Evolutionary conservation across 257 asterid species (phyloP).

Genomic region (Solanum pinnatisectum): DNA sequence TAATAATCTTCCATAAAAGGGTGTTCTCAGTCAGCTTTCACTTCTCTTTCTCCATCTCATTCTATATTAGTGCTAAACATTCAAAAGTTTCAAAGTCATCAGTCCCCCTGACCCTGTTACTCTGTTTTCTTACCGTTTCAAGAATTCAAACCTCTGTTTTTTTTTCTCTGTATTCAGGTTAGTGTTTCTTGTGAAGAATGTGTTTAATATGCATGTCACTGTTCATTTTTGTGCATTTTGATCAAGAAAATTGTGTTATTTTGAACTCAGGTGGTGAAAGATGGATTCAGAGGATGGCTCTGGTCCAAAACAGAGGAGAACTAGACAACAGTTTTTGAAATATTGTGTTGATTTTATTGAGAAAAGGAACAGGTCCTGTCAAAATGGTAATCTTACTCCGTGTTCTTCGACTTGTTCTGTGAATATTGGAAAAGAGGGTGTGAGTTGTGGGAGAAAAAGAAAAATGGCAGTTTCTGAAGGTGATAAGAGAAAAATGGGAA

Average conservation of each 20-base stretch:
- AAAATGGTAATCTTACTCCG: background rate
- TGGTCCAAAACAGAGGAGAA: background rate
- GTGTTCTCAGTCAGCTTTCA: background rate
- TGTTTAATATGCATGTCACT: background rate
- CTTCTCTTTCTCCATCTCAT: background rate
- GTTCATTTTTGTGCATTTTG: background rate
- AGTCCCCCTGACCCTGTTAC: background rate
- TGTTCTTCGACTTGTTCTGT: background rate
- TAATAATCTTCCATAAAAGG: background rate
- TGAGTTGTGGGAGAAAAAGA: background rate
- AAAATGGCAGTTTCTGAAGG: background rate
- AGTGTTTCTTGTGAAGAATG: background rate
- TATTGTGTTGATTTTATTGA: background rate
- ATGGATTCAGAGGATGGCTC: background rate
- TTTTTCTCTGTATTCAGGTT: background rate
- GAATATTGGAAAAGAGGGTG: background rate
- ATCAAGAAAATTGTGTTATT: background rate
- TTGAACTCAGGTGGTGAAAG: background rate
- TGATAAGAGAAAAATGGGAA: background rate
- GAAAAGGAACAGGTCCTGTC: background rate
- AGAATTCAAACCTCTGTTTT: background rate
- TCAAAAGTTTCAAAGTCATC: background rate
- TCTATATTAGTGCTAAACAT: background rate
- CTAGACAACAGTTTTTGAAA: background rate
- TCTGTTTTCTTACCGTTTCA: background rate